Percentiles rank a stretch among this genome's conserved stretches.
These are phyloP conservation scores for Polytrichum formosum DNA, from an alignment of 225 moss, liverwort and hornwort genomes.

Conservation along the genomic window DNA sequence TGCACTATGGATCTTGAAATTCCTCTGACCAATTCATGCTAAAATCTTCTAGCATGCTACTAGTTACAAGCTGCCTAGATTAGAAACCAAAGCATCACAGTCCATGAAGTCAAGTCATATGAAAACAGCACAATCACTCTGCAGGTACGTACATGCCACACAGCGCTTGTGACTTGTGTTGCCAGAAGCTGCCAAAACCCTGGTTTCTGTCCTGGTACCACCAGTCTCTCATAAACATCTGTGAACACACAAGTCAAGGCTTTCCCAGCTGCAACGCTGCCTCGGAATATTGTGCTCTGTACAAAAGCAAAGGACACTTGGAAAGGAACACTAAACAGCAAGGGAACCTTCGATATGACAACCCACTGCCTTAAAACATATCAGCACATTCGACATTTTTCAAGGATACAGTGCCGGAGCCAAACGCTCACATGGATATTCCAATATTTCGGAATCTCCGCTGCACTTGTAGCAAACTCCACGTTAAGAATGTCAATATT, in stretches of 20 bases:
- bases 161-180: conserved; percentile 81
- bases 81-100: neutral
- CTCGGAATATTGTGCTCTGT: too few species aligned
- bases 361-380: too few species aligned
- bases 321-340: too few species aligned
- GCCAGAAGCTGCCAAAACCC: conserved; percentile 75
- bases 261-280: neutral
- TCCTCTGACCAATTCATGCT: too few species aligned
- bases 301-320: too few species aligned
- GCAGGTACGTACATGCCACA: conserved; percentile 72
- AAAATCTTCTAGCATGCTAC: too few species aligned
- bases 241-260: conserved; percentile 15
- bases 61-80: too few species aligned
- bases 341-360: too few species aligned
- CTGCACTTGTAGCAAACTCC: conserved; percentile 81
- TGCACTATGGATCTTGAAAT: too few species aligned
- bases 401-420: conserved; percentile 73
- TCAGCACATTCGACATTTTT: neutral
- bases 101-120: neutral
- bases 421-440: conserved; percentile 92
- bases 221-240: conserved; percentile 78
- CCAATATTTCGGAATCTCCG: conserved; percentile 74
- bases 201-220: conserved; percentile 52
- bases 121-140: neutral
- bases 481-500: conserved; percentile 74